phyloP scores from a whole-genome alignment of 768 basidiomycete species.

The Naganishia vaughanmartiniae region DNA sequence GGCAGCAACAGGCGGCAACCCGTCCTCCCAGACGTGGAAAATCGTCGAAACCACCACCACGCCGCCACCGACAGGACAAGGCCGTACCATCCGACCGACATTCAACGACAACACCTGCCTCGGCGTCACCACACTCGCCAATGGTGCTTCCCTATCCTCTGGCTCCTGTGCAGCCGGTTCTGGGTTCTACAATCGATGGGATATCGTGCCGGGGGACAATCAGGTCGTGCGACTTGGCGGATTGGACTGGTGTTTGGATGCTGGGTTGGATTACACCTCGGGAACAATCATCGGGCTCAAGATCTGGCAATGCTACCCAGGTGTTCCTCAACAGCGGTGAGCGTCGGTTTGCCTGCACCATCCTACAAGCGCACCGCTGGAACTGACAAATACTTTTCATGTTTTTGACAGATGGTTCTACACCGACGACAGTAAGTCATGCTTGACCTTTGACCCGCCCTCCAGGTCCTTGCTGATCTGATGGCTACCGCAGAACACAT shows the following conservation, averaged over 20 bases:
- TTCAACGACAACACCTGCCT: background rate
- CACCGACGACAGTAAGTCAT: background rate
- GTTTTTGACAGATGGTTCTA: background rate
- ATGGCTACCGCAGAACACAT: background rate
- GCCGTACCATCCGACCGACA: background rate
- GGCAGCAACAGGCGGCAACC: conserved; percentile 7
- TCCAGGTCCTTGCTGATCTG: too few species aligned
- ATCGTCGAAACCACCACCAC: background rate
- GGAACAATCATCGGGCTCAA: background rate
- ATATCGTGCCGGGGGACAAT: conserved; percentile 4
- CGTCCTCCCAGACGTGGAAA: background rate
- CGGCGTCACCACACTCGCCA: conserved; percentile 6
- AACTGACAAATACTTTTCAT: too few species aligned
- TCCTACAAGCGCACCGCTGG: too few species aligned
- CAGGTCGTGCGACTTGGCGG: conserved; percentile 5
- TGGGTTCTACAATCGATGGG: conserved; percentile 10
- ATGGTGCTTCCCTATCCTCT: background rate
- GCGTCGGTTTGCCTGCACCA: background rate
- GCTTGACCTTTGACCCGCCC: too few species aligned
- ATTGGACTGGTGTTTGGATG: conserved; percentile 16
- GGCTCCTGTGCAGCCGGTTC: background rate
- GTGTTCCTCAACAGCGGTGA: conserved; percentile 13
- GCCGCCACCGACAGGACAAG: too few species aligned
- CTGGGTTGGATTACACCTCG: conserved; percentile 5
- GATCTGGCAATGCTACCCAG: conserved; percentile 16